Conservation (phyloP, 2,329 filamentous ascomycete species). For the Scedosporium minutisporum region DNA sequence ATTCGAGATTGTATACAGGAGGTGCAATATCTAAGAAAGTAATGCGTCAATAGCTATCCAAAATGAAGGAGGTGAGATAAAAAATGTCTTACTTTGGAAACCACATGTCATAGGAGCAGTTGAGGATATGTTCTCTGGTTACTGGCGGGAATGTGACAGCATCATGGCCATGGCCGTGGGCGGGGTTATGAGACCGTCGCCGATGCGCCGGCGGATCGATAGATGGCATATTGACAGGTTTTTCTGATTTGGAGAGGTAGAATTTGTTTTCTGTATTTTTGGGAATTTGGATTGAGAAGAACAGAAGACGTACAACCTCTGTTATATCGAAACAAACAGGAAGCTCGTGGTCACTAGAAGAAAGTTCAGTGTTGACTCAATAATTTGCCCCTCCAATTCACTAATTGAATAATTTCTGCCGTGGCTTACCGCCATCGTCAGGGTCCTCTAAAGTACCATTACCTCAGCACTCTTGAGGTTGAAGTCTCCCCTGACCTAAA, state of each 20-base stretch:
- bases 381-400: background rate
- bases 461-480: background rate
- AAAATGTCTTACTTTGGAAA: slow-evolving; percentile 52
- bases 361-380: background rate
- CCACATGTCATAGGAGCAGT: slow-evolving; percentile 93
- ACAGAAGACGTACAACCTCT: background rate
- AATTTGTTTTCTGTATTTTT: background rate
- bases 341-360: background rate
- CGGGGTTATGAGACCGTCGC: background rate
- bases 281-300: background rate
- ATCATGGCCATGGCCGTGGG: background rate
- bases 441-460: background rate
- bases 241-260: background rate
- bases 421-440: background rate
- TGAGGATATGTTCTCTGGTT: slow-evolving; percentile 75
- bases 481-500: background rate
- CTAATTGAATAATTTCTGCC: background rate
- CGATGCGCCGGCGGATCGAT: background rate
- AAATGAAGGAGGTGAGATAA: background rate
- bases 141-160: slow-evolving; percentile 66
- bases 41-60: background rate
- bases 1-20: slow-evolving; percentile 79
- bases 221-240: background rate
- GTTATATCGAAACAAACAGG: background rate
- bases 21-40: slow-evolving; percentile 47